Base-by-base conservation (phyloP, 306 rosid species). In the Sicyos edulis region DNA sequence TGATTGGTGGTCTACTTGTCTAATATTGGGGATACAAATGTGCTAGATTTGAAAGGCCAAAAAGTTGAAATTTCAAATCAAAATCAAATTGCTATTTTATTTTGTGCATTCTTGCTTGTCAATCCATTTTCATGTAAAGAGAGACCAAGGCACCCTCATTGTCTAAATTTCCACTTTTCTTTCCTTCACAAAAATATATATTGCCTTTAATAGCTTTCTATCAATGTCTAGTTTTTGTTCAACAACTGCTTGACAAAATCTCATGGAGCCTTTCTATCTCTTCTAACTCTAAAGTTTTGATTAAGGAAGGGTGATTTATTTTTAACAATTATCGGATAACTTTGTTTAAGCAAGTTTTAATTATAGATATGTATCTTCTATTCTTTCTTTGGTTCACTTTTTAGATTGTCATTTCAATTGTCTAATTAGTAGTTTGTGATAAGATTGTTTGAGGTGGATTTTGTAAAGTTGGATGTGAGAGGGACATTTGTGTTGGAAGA, bases 41-140 rank as follows among this genome's bases (percentile, higher is more conserved):
- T 49, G n/a, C 3, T 45, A 47, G 56, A 67, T 47, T 67, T 67
- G 56, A 67, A 53, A 44, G 55, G 22, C 37, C 10, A 66, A 45
- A 66, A 66, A 21, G 11, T 66, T 66, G 55, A 66, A 40, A 47
- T 19, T 67, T 47, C 42, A 67, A 67, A 67, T 67, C 42, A 67
- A 67, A 65, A 17, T 19, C 29, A 65, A 16, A 34, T 34, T 62
- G 42, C 10, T 59, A 58, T 63, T 37, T 20, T 17, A 40, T 65
- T 11, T 45, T 61, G 2, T 15, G 19, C 10, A 10, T 19, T 15
- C 45, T 45, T 47, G 11, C 11, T 44, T 65, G 34, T 65, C 71
- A 65, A 44, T 17, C 15, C 34, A 65, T 40, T 64, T 64, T 19
- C 22, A 40, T 64, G 52, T 17, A 64, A 64, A 64, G 52, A 64